These are phyloP conservation scores for Sinapis alba DNA, from an alignment of 441 rosid species.

Conservation along the genomic window DNA sequence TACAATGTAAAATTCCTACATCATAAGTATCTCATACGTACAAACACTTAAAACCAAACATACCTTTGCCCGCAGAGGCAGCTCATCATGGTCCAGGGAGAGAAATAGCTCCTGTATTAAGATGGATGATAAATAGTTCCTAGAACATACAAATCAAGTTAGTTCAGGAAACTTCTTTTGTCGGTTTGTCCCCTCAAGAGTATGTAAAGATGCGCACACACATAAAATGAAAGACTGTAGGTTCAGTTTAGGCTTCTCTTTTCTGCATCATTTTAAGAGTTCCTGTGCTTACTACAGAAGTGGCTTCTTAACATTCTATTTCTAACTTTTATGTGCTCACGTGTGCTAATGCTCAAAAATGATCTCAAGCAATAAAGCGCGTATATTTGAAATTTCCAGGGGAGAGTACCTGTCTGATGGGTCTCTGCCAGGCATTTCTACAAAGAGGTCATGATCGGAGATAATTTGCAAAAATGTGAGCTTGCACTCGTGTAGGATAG, in stretches of 20 bases:
- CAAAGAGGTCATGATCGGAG: conserved; percentile 99
- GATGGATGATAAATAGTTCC: conserved; percentile 98
- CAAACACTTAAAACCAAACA: conserved; percentile 5
- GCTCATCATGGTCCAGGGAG: conserved; percentile 98
- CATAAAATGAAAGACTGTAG: conserved; percentile 17
- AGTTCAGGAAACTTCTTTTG: conserved; percentile 21
- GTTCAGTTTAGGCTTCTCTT: conserved; percentile 20
- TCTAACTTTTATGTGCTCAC: conserved; percentile 14
- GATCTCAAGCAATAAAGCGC: background rate
- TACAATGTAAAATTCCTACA: conserved; percentile 15
- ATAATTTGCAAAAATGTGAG: conserved; percentile 93
- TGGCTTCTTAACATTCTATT: conserved; percentile 12
- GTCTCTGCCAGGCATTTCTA: conserved; percentile 99
- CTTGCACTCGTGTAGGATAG: conserved; percentile 97
- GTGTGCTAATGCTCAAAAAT: background rate
- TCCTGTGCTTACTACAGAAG: conserved; percentile 21
- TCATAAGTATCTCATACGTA: conserved; percentile 19
- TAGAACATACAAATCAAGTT: conserved; percentile 49
- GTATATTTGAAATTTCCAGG: conserved; percentile 17
- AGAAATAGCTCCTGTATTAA: conserved; percentile 97
- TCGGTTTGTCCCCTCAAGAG: background rate
- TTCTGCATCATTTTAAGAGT: conserved; percentile 12
- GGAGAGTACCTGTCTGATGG: conserved; percentile 91
- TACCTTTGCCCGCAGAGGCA: conserved; percentile 92
- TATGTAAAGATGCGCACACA: background rate